Conservation (phyloP, 495 filamentous ascomycete species). For the Hyaloscypha bicolor region DNA sequence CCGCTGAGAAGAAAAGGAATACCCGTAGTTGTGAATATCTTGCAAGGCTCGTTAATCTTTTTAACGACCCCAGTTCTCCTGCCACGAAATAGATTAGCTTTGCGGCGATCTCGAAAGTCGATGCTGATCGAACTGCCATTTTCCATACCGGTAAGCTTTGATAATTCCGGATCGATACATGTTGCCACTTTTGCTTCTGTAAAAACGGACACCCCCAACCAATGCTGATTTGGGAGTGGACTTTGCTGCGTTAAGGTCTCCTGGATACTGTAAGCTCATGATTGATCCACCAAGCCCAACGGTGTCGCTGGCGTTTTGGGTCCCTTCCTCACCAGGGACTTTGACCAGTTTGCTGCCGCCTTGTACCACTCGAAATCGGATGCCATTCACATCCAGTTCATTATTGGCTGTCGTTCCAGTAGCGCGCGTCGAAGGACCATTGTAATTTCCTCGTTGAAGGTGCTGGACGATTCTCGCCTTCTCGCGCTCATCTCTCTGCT, state of each 20-base stretch:
- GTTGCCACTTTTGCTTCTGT: conserved; percentile 90
- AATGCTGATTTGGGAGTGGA: conserved; percentile 77
- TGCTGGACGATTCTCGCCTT: conserved; percentile 57
- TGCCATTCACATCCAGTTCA: conserved; percentile 73
- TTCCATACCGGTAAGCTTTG: conserved; percentile 65
- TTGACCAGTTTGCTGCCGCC: conserved; percentile 86
- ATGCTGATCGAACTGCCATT: background rate
- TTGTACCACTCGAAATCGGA: conserved; percentile 73
- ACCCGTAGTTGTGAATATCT: conserved; percentile 91
- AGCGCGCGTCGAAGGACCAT: conserved; percentile 29
- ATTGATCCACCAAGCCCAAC: conserved; percentile 16
- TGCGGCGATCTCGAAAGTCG: background rate
- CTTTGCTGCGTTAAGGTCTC: conserved; percentile 62
- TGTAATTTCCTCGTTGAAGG: conserved; percentile 39
- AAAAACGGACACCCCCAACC: conserved; percentile 82
- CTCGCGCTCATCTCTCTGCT: conserved; percentile 64
- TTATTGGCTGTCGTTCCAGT: conserved; percentile 45
- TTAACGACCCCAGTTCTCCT: conserved; percentile 52
- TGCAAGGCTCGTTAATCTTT: conserved; percentile 82
- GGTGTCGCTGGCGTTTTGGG: conserved; percentile 23
- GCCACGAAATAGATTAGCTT: conserved; percentile 17
- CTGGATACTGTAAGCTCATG: conserved; percentile 55
- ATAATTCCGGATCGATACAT: conserved; percentile 76
- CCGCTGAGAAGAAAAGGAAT: conserved; percentile 47
- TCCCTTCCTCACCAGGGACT: conserved; percentile 60